phyloP scores from a whole-genome alignment of 176 grass and related monocot genomes.

The Paspalum notatum region DNA sequence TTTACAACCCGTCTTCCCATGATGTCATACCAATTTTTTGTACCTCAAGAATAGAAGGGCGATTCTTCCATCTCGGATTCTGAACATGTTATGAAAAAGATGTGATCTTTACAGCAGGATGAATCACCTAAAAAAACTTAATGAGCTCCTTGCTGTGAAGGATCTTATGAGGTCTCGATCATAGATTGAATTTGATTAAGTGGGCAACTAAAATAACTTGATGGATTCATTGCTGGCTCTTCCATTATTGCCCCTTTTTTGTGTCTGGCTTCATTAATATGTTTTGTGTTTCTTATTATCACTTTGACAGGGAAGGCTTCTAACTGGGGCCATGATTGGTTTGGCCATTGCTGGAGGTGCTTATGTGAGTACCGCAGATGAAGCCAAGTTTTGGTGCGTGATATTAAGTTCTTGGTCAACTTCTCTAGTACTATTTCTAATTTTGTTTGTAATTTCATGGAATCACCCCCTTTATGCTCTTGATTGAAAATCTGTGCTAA shows the following conservation, averaged over 20 bases:
- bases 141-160: slow-evolving; percentile 13
- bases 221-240: not conserved
- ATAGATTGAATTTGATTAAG: slow-evolving; percentile 9
- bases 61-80: not conserved
- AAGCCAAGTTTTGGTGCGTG: slow-evolving; percentile 94
- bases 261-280: slow-evolving; percentile 5
- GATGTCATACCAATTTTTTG: not conserved
- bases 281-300: slow-evolving; percentile 2
- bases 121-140: not conserved
- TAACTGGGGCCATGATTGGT: slow-evolving; percentile 83
- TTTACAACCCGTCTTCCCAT: not conserved
- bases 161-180: not conserved
- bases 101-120: not conserved
- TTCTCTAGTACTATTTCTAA: not conserved
- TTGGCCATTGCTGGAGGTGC: slow-evolving; percentile 88
- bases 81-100: not conserved
- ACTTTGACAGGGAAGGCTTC: slow-evolving; percentile 75
- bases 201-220: not conserved
- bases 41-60: not conserved
- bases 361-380: slow-evolving; percentile 93
- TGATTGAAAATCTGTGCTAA: slow-evolving; percentile 11
- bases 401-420: slow-evolving; percentile 25
- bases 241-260: not conserved
- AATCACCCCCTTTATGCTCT: not conserved
- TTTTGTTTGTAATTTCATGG: slow-evolving; percentile 22